These are phyloP conservation scores for Ustanciosporium gigantosporum DNA, from an alignment of 1,284 basidiomycete species.

Conservation along the genomic window DNA sequence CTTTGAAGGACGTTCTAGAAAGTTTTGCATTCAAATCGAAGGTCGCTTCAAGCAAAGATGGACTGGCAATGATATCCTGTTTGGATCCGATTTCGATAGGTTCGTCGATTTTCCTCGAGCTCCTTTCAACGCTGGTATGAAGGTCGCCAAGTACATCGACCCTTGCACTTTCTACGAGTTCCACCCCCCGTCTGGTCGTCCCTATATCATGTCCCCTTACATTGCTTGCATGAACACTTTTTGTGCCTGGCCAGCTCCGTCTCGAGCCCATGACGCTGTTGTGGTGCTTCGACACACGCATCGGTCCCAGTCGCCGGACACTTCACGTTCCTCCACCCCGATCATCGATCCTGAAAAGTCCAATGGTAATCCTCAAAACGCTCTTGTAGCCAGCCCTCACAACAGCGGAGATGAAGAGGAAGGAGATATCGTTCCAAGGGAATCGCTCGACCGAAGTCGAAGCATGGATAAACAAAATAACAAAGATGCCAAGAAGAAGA, in stretches of 20 bases:
- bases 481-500: constrained; percentile 25
- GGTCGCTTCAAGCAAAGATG: constrained; percentile 61
- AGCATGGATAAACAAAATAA: constrained; percentile 9
- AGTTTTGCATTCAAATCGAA: constrained; percentile 63
- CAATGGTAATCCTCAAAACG: constrained; percentile 17
- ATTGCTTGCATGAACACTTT: constrained; percentile 63
- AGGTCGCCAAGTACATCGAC: constrained; percentile 61
- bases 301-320: constrained; percentile 7
- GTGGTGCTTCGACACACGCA: constrained; percentile 56
- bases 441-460: constrained; percentile 38
- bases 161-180: constrained; percentile 57
- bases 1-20: constrained; percentile 58
- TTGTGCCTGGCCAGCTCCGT: constrained; percentile 61
- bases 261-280: constrained; percentile 58
- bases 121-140: constrained; percentile 63
- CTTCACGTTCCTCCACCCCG: constrained; percentile 18
- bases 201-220: constrained; percentile 63
- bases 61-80: constrained; percentile 52
- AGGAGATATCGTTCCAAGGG: constrained; percentile 61
- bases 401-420: constrained; percentile 42
- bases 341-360: constrained; percentile 36
- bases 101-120: constrained; percentile 58
- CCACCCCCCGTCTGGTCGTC: constrained; percentile 60
- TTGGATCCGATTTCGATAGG: constrained; percentile 57
- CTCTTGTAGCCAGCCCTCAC: constrained; percentile 23